Evolutionary conservation across 192 early-diverging fungal species (phyloP), one percentile per base, ranked within the genome.

Genomic region (Phlyctochytrium planicorne): DNA sequence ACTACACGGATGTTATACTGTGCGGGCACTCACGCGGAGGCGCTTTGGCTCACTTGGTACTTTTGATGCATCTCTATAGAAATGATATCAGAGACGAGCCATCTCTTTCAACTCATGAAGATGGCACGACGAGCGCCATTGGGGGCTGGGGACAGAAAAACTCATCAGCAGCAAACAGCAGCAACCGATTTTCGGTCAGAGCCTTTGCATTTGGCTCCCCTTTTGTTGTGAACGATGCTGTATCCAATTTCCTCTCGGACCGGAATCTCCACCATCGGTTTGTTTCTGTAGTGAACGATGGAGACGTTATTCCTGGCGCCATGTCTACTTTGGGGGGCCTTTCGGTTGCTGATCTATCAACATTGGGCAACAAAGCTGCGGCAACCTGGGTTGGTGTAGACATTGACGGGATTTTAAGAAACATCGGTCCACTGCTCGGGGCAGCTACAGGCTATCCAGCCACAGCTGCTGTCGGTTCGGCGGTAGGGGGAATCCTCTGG

Each of bases 161-260:
- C 14, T 63, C 69, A 2, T 27, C 65, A 36, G 69, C 63, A 34
- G 27, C 53, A 14, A 25, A 24, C 20, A 60, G 33, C 23, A 59
- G 63, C 55, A 50, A 61, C 1, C 17, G 30, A 2, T 33, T 64
- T 3, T 34, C 35, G 40, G 65, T 72, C 12, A 53, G 70, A 27
- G 34, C 56, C 10, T 60, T 72, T 61, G 70, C 70, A 20, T 72
- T 60, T 33, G 70, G 53, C 4, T 66, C 64, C 14, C 70, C 70
- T 16, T 72, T 72, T 66, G 70, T 72, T 31, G 70, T 72, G 4
- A 72, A 72, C 32, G 70, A 72, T 24, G 64, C 63, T 14, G 70
- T 66, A 2, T 66, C 70, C 4, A 20, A 29, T 0, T 66, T 66
- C 25, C 59, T 72, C 2, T 34, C 64, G 23, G 70, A 72, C 1